Conservation (phyloP, 306 rosid species). For the Cicer pinnatifidum region DNA sequence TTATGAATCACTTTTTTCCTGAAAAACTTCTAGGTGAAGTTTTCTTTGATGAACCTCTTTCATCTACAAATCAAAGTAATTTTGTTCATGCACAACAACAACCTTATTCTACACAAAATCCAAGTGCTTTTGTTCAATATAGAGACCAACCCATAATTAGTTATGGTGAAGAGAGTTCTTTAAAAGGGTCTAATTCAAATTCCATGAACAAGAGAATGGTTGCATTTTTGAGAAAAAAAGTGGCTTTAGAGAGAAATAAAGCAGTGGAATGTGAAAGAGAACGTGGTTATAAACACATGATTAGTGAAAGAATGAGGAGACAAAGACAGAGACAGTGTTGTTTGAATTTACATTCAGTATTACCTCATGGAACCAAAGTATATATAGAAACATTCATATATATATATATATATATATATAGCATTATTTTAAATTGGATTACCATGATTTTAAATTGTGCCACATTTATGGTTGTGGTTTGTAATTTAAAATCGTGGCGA, state of each 20-base stretch:
- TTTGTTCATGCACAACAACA: conserved; percentile 37
- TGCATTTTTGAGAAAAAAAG: conserved; percentile 49
- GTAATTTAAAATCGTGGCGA: neutral
- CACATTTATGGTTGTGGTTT: neutral
- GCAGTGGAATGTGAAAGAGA: conserved; percentile 48
- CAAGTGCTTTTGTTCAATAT: conserved; percentile 59
- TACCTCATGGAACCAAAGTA: conserved; percentile 75
- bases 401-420: too few species aligned
- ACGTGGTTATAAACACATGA: conserved; percentile 62
- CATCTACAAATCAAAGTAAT: conserved; percentile 37
- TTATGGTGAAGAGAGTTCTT: conserved; percentile 9
- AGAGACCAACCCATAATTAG: conserved; percentile 34
- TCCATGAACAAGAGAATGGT: conserved; percentile 55
- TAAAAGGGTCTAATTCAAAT: neutral
- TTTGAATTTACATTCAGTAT: conserved; percentile 57
- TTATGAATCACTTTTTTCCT: conserved; percentile 48
- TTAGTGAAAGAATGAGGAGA: conserved; percentile 76
- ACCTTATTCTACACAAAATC: conserved; percentile 25
- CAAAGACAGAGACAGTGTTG: conserved; percentile 67
- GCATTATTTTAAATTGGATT: too few species aligned
- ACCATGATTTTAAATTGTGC: neutral
- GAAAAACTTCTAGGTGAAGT: conserved; percentile 53
- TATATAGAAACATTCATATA: neutral
- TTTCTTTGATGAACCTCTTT: conserved; percentile 47
- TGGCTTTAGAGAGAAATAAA: neutral